These are phyloP conservation scores for Penicillium sp. DNA, from an alignment of 2,329 filamentous ascomycete genomes.

Conservation along the genomic window DNA sequence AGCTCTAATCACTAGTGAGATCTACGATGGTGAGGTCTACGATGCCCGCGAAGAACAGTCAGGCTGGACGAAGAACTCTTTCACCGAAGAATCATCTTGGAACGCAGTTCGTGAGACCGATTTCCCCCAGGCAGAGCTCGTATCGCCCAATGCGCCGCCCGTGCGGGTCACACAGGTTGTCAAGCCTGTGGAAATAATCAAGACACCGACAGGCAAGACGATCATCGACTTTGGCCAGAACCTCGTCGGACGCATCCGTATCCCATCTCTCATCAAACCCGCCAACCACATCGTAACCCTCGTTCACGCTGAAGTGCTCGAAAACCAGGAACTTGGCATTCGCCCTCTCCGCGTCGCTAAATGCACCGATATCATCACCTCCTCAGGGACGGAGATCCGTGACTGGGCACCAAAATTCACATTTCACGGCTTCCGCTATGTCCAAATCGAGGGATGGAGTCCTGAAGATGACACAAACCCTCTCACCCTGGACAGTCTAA, in stretches of 20 bases:
- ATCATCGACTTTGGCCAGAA: constrained; percentile 64
- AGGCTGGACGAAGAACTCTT: constrained; percentile 13
- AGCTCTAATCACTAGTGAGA: constrained; percentile 40
- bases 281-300: constrained; percentile 38
- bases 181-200: constrained; percentile 33
- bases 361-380: constrained; percentile 47
- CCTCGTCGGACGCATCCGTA: constrained; percentile 55
- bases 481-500: neutral
- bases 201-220: constrained; percentile 50
- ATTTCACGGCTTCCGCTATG: constrained; percentile 59
- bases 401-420: constrained; percentile 56
- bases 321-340: constrained; percentile 49
- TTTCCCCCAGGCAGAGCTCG: constrained; percentile 32
- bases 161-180: constrained; percentile 44
- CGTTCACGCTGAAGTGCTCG: constrained; percentile 60
- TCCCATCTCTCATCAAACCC: constrained; percentile 34
- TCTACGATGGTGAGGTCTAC: constrained; percentile 54
- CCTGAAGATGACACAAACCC: neutral
- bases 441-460: constrained; percentile 30
- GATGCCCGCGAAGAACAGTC: constrained; percentile 46
- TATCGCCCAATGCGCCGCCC: constrained; percentile 50
- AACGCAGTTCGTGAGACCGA: constrained; percentile 37
- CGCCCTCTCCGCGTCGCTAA: constrained; percentile 52
- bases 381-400: constrained; percentile 33
- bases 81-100: constrained; percentile 31